Evolutionary conservation across 73 alveolate genomes (phyloP).

Genomic region (Paramecium sexaurelia): DNA sequence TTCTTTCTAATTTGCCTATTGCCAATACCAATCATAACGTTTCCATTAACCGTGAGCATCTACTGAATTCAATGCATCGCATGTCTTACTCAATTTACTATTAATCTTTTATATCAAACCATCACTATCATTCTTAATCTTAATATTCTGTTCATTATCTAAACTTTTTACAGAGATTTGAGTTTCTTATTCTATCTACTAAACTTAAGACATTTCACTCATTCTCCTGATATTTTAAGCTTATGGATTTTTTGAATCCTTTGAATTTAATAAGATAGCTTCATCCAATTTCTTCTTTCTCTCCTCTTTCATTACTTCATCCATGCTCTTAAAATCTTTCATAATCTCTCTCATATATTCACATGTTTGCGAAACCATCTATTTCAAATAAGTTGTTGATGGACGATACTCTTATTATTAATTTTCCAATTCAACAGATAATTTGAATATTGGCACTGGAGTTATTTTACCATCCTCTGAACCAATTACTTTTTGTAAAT

Average conservation of each 20-base stretch:
- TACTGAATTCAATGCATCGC: conserved; percentile 52
- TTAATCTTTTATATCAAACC: conserved; percentile 30
- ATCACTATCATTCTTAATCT: conserved; percentile 50
- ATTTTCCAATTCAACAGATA: conserved; percentile 68
- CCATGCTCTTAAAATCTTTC: conserved; percentile 79
- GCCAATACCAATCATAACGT: conserved; percentile 61
- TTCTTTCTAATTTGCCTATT: conserved; percentile 49
- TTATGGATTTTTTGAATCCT: conserved; percentile 57
- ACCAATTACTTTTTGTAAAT: conserved; percentile 82
- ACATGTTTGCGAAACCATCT: conserved; percentile 66
- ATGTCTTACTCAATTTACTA: conserved; percentile 53
- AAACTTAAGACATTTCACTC: conserved; percentile 53
- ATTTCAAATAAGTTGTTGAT: conserved; percentile 51
- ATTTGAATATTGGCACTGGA: conserved; percentile 67
- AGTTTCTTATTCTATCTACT: not conserved
- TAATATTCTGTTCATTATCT: conserved; percentile 5
- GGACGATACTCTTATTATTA: conserved; percentile 68
- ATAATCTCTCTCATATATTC: conserved; percentile 76
- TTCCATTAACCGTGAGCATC: conserved; percentile 65
- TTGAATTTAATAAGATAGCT: conserved; percentile 37
- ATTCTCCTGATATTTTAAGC: conserved; percentile 8
- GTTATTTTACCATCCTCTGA: conserved; percentile 79
- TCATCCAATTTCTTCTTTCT: conserved; percentile 78
- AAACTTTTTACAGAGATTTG: not conserved
- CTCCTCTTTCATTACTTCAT: conserved; percentile 79